These are phyloP conservation scores for Fusarium albosuccineum DNA, from an alignment of 2,329 filamentous ascomycete genomes.

Conservation along the genomic window DNA sequence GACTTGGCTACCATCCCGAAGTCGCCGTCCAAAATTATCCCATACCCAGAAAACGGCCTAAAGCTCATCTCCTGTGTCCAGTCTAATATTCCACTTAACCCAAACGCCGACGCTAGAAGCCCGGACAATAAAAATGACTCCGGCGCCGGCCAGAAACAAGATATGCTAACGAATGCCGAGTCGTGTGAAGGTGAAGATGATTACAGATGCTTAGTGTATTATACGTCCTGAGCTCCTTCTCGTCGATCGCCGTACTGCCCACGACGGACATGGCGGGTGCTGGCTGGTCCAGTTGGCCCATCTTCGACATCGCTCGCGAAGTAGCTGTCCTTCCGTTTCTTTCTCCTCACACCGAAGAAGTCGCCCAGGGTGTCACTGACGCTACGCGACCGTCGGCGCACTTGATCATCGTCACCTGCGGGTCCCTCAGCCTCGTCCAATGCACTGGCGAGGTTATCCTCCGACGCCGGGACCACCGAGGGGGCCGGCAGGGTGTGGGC, in stretches of 20 bases:
- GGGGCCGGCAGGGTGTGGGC: slow-evolving; percentile 33
- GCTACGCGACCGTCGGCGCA: slow-evolving; percentile 54
- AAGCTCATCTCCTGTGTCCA: slow-evolving; percentile 13
- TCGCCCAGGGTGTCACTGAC: slow-evolving; percentile 58
- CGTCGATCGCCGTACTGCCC: slow-evolving; percentile 12
- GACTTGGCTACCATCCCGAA: slow-evolving; percentile 12
- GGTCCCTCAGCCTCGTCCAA: slow-evolving; percentile 36
- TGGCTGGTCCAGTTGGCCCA: slow-evolving; percentile 20
- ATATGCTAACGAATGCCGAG: slow-evolving; percentile 35
- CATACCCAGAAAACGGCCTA: slow-evolving; percentile 28
- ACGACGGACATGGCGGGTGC: slow-evolving; percentile 19
- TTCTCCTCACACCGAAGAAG: slow-evolving; percentile 54
- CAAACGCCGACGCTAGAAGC: slow-evolving; percentile 48
- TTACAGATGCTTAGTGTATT: slow-evolving; percentile 28
- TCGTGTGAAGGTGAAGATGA: slow-evolving; percentile 30
- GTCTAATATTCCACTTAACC: slow-evolving; percentile 35
- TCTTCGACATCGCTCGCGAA: slow-evolving; percentile 41
- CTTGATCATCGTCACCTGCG: slow-evolving; percentile 29
- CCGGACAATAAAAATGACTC: slow-evolving; percentile 39
- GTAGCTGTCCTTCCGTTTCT: slow-evolving; percentile 47
- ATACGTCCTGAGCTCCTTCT: slow-evolving; percentile 19
- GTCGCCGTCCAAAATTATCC: slow-evolving; percentile 20
- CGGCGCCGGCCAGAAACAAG: slow-evolving; percentile 36
- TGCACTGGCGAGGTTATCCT: slow-evolving; percentile 41
- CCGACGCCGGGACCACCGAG: slow-evolving; percentile 41